These are phyloP conservation scores for Colletotrichum coccodes DNA, from an alignment of 2,329 filamentous ascomycete species.

Conservation along the genomic window DNA sequence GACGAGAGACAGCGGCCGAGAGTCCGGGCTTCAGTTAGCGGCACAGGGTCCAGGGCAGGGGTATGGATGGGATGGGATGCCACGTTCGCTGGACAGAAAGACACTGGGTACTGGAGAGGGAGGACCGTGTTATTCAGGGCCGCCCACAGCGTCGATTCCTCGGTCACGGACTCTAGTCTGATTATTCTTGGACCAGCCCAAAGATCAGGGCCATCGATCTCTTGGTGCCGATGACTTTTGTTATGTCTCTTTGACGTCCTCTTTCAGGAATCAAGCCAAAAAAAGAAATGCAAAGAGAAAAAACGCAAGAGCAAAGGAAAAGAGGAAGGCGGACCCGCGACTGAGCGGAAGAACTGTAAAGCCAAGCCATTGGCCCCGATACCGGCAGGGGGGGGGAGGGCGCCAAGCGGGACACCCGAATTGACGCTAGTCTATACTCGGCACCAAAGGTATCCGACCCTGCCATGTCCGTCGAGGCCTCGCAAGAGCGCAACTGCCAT, in stretches of 20 bases:
- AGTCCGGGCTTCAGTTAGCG: constrained; percentile 14
- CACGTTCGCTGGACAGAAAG: not conserved
- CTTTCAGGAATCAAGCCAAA: not conserved
- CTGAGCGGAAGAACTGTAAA: not conserved
- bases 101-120: not conserved
- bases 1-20: constrained; percentile 3
- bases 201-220: no score
- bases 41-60: constrained; percentile 23
- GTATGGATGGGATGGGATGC: not conserved
- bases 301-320: not conserved
- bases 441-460: not conserved
- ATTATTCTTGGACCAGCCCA: not conserved
- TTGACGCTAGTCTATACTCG: not conserved
- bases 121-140: constrained; percentile 13
- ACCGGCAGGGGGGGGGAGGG: not conserved
- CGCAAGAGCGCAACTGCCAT: not conserved
- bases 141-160: not conserved
- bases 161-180: not conserved
- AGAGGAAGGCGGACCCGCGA: not conserved
- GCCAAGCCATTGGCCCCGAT: constrained; percentile 9
- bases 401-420: not conserved
- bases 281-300: not conserved
- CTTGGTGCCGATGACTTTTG: no score
- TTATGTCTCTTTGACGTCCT: no score
- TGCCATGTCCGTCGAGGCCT: not conserved